phyloP scores from a whole-genome alignment of 1,139 yeast species.

The Debaryomyces coudertii region DNA sequence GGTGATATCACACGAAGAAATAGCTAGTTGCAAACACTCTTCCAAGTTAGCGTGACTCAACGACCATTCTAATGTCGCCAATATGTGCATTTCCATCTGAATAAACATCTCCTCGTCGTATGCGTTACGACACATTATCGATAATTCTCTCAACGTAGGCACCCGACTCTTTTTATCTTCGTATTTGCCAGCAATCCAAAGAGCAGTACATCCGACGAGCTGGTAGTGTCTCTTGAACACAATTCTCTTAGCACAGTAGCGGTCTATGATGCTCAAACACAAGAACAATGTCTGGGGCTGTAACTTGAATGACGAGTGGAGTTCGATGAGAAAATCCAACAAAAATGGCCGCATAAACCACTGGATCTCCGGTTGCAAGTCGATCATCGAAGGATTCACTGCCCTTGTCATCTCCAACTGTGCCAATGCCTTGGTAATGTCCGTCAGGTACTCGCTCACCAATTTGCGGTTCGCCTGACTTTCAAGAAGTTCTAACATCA shows the following conservation, averaged over 20 bases:
- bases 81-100: conserved; percentile 93
- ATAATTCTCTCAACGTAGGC: conserved; percentile 78
- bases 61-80: conserved; percentile 83
- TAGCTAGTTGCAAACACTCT: conserved; percentile 61
- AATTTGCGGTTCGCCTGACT: conserved; percentile 46
- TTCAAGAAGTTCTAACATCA: conserved; percentile 51
- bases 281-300: conserved; percentile 80
- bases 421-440: conserved; percentile 33
- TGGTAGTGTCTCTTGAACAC: conserved; percentile 94
- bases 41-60: conserved; percentile 65
- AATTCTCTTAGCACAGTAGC: conserved; percentile 87
- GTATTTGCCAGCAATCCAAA: conserved; percentile 95
- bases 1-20: conserved; percentile 32
- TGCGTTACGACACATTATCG: conserved; percentile 78
- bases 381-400: conserved; percentile 75
- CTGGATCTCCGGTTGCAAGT: conserved; percentile 86
- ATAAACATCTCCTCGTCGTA: conserved; percentile 89
- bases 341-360: conserved; percentile 93
- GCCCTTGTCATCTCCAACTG: conserved; percentile 34
- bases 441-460: conserved; percentile 44
- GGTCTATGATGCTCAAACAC: conserved; percentile 80
- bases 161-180: conserved; percentile 85
- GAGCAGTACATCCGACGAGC: conserved; percentile 87
- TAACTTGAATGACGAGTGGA: conserved; percentile 75
- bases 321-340: conserved; percentile 79